Conservation (phyloP, 441 rosid species). For the Gossypium laxum region DNA sequence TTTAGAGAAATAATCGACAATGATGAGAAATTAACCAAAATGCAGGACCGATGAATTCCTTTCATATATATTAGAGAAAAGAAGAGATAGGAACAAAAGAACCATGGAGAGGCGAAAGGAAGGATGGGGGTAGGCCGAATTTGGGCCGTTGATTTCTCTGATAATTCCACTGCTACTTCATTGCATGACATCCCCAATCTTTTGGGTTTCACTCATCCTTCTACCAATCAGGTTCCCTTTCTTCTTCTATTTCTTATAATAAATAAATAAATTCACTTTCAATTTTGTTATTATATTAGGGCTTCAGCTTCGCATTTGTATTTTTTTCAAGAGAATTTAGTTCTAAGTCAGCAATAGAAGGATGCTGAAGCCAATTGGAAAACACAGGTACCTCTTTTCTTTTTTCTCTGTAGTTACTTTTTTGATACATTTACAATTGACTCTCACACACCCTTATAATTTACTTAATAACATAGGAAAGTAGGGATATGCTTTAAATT, state of each 20-base stretch:
- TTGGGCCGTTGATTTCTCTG: neutral
- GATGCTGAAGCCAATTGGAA: neutral
- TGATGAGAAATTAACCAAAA: neutral
- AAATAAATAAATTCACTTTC: neutral
- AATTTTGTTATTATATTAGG: neutral
- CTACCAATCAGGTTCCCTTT: neutral
- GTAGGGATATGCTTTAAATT: neutral
- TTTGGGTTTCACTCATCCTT: neutral
- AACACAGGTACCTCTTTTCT: neutral
- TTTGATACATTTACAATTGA: too few relatives aligned
- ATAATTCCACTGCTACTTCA: neutral
- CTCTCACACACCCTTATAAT: too few relatives aligned
- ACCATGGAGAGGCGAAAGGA: neutral
- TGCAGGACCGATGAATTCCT: neutral
- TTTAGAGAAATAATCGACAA: neutral
- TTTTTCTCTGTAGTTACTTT: too few relatives aligned
- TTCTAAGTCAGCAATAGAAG: neutral
- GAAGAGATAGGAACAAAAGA: neutral
- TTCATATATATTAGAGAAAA: neutral
- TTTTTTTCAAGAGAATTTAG: neutral
- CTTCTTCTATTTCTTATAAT: neutral
- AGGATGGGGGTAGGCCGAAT: neutral
- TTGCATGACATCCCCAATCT: neutral
- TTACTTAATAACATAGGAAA: neutral
- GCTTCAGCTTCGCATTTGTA: neutral